A percentile compares a stretch with the other conserved stretches of the same genome.
These are phyloP conservation scores for Beta corolliflora DNA, from an alignment of 179 eudicot species.

Conservation along the genomic window DNA sequence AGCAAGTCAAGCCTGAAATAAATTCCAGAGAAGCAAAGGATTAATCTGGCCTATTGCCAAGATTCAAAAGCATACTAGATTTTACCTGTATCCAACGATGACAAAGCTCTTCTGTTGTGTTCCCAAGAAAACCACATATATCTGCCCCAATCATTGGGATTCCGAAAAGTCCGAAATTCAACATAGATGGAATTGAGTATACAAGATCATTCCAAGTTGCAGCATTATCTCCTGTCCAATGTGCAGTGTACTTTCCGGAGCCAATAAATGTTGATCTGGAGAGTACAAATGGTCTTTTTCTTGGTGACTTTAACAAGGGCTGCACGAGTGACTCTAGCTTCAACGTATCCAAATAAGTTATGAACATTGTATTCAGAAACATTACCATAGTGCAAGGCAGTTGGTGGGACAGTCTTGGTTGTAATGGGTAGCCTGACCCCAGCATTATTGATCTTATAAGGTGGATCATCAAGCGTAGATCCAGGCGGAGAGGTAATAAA, in stretches of 20 bases:
- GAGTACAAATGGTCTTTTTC: conserved; percentile 44
- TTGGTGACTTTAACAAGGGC: conserved; percentile 32
- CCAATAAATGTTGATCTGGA: conserved; percentile 47
- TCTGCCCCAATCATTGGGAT: conserved; percentile 60
- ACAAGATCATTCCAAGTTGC: conserved; percentile 53
- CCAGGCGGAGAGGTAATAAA: conserved; percentile 33
- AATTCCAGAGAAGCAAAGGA: too few relatives aligned
- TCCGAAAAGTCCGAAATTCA: conserved; percentile 47
- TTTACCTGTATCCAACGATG: conserved; percentile 49
- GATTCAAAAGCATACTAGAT: neutral
- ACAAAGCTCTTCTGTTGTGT: conserved; percentile 54
- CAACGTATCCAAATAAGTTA: conserved; percentile 43
- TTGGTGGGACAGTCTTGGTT: conserved; percentile 38
- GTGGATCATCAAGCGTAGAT: conserved; percentile 46
- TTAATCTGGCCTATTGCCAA: too few relatives aligned
- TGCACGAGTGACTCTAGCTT: conserved; percentile 35
- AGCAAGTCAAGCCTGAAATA: too few relatives aligned
- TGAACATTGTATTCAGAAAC: conserved; percentile 44
- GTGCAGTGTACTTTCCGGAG: conserved; percentile 48
- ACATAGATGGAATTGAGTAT: conserved; percentile 43
- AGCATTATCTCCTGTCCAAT: conserved; percentile 60
- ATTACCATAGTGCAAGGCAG: conserved; percentile 39
- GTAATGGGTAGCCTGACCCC: conserved; percentile 33
- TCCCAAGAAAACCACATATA: conserved; percentile 44
- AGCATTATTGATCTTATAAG: conserved; percentile 44